A percentile compares a stretch with the other conserved stretches of the same genome.
phyloP scores from a whole-genome alignment of 2,329 filamentous ascomycete genomes.

The Fusarium longipes region DNA sequence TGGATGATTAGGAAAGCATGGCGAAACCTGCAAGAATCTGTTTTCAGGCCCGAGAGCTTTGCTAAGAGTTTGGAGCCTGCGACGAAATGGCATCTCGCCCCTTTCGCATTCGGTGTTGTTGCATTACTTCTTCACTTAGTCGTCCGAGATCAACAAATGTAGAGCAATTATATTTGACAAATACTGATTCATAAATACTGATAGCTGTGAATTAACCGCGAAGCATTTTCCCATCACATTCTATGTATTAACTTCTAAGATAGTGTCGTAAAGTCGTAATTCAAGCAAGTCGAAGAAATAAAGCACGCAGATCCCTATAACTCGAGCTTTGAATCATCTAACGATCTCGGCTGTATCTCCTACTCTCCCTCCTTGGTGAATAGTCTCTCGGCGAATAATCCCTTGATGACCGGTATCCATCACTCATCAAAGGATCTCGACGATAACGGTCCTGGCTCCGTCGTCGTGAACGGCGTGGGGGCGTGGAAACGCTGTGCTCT shows the following conservation, averaged over 20 bases:
- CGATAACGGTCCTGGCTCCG: slow-evolving; percentile 43
- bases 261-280: slow-evolving; percentile 33
- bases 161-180: not conserved
- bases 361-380: slow-evolving; percentile 39
- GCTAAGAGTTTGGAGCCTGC: no score
- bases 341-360: slow-evolving; percentile 37
- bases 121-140: not conserved
- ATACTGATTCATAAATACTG: not conserved
- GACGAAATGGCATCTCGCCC: no score
- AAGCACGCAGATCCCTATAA: slow-evolving; percentile 5
- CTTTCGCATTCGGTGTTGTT: no score
- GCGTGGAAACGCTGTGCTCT: slow-evolving; percentile 48
- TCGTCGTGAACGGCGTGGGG: slow-evolving; percentile 39
- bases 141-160: not conserved
- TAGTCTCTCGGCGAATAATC: slow-evolving; percentile 42
- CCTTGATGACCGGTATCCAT: slow-evolving; percentile 26
- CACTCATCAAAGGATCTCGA: slow-evolving; percentile 40
- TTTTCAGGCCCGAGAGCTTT: no score
- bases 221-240: not conserved
- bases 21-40: no score
- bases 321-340: not conserved
- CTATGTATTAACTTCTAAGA: slow-evolving; percentile 23
- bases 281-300: slow-evolving; percentile 10
- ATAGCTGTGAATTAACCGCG: not conserved
- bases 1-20: not conserved